These are phyloP conservation scores for Termitomyces sp. DNA, from an alignment of 768 basidiomycete species.

Conservation along the genomic window DNA sequence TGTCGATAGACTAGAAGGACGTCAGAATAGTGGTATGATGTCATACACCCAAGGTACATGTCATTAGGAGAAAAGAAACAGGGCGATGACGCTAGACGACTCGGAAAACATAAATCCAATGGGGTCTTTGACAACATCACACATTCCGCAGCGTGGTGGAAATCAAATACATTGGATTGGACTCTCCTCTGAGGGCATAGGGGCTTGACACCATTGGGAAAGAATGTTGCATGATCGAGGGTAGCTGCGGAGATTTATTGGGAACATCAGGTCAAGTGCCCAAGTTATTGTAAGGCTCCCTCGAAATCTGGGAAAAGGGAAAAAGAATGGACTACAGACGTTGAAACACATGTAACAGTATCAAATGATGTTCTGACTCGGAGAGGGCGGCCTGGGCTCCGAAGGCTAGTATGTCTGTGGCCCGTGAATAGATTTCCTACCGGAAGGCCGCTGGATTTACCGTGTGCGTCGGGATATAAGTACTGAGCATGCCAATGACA, in stretches of 20 bases:
- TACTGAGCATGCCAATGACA: background rate
- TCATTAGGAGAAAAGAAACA: background rate
- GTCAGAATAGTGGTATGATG: background rate
- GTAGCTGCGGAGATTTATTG: background rate
- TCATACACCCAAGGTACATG: background rate
- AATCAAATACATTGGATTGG: background rate
- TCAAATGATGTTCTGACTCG: no score
- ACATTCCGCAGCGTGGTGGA: no score
- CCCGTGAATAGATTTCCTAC: background rate
- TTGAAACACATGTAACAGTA: background rate
- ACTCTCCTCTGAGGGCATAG: background rate
- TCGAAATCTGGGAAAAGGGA: background rate
- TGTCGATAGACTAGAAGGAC: background rate
- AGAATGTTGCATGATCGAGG: background rate
- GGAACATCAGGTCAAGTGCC: background rate
- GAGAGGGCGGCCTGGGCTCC: background rate
- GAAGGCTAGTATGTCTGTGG: background rate
- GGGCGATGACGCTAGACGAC: background rate
- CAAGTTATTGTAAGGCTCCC: background rate
- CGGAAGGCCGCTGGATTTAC: background rate
- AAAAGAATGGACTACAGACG: background rate
- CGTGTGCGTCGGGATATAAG: background rate
- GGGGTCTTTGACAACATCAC: background rate
- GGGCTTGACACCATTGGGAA: background rate
- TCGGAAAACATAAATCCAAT: background rate